A percentile compares a stretch with the other conserved stretches of the same genome.
Conservation (phyloP, 2,329 filamentous ascomycete species). For the Didymella arachidicola region DNA sequence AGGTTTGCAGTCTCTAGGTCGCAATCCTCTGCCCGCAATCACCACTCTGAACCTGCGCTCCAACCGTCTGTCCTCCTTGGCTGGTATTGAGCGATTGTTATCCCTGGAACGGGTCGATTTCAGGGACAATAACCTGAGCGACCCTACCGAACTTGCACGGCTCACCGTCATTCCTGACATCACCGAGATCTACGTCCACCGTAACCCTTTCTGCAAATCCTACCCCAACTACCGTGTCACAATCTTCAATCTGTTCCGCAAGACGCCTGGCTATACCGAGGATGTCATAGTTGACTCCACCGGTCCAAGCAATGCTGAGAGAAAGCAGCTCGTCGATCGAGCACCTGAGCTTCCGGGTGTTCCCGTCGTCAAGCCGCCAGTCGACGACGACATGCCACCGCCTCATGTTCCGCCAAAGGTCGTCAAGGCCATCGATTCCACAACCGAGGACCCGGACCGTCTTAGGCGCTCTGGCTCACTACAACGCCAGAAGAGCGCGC, state of each 20-base stretch:
- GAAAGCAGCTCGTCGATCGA: constrained; percentile 82
- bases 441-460: constrained; percentile 26
- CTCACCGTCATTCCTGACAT: constrained; percentile 91
- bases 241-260: constrained; percentile 96
- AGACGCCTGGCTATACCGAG: constrained; percentile 85
- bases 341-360: constrained; percentile 77
- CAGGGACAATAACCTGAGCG: constrained; percentile 87
- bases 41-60: constrained; percentile 89
- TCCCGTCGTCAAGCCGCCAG: constrained; percentile 76
- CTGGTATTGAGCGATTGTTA: constrained; percentile 86
- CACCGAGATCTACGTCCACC: constrained; percentile 88
- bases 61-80: constrained; percentile 86
- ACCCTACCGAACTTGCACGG: constrained; percentile 88
- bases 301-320: constrained; percentile 84
- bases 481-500: constrained; percentile 48
- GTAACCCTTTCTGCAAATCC: constrained; percentile 90
- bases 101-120: constrained; percentile 91
- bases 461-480: constrained; percentile 40
- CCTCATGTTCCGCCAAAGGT: constrained; percentile 67
- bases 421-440: constrained; percentile 37
- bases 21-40: constrained; percentile 89
- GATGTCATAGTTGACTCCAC: constrained; percentile 89
- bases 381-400: constrained; percentile 65
- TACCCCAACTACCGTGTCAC: constrained; percentile 84
- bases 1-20: constrained; percentile 84